Base-by-base conservation (phyloP, 495 filamentous ascomycete species). In the Daldinia concentrica region DNA sequence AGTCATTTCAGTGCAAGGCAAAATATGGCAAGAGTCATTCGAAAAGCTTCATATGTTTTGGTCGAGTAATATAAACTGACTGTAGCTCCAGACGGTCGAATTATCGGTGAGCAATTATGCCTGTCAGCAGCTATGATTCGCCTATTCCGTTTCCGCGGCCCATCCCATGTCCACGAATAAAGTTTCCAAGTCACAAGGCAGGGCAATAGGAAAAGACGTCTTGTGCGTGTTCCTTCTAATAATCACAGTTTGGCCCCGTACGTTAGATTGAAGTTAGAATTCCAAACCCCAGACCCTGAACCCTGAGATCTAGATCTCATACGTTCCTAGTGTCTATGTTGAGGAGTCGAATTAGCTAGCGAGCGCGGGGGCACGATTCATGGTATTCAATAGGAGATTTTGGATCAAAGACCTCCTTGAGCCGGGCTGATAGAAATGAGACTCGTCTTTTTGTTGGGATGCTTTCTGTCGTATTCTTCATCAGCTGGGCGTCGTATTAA, bases 281-380 rank as follows among this genome's bases (percentile, higher is more conserved):
- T 14, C 34, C 12, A 51, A 22, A 27, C 26, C 51, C 15, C 29
- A 57, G 9, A 58, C 56, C 66, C 26, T 54, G 59, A 54, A 52
- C 52, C 51, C 36, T 51, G 50, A 39, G 54, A 54, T 52, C 58
- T 55, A 12, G 36, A 57, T 57, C 61, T 30, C 27, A 26, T 55
- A 37, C 29, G 26, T 56, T 22, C 29, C 29, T n/a, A 7, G 22
- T 19, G 2, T 14, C 50, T 22, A 22, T 17, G 41, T 45, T 4
- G n/a, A 17, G 41, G 17, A 45, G 27, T 29, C n/a, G 27, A 9
- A 11, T 56, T 19, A 37, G 8, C 54, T 36, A 26, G 14, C 54
- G 14, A 11, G 22, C 54, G 54, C 30, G 50, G 19, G 19, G 19
- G 8, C 54, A 36, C 2, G 30, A 36, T 57, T 5, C 54, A 15